Percentiles rank a stretch among this genome's conserved stretches.
Conservation (phyloP, 306 rosid species). For the Abrus pulchellus region DNA sequence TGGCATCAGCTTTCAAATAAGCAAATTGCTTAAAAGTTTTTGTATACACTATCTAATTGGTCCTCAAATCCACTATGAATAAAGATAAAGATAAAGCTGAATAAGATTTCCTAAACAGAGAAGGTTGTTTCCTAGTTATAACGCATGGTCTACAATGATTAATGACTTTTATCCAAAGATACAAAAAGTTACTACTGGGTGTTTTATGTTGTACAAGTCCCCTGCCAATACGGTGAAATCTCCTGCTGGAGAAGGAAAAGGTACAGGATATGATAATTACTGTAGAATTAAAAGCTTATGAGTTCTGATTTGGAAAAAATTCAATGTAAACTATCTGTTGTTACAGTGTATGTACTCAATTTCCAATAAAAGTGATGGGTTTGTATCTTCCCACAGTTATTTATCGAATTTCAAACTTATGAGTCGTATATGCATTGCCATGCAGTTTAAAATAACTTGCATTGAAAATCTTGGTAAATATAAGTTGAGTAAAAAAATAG, state of each 20-base stretch:
- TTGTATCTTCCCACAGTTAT: neutral
- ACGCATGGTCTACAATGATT: neutral
- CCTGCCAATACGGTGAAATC: neutral
- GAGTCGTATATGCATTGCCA: no score
- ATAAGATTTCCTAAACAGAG: neutral
- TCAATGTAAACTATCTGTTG: neutral
- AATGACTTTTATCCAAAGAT: neutral
- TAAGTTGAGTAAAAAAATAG: no score
- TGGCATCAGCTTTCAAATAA: neutral
- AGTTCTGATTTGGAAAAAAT: neutral
- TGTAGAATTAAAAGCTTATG: neutral
- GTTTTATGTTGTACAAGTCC: neutral
- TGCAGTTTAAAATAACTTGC: neutral
- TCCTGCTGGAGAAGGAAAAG: neutral
- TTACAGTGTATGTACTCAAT: neutral
- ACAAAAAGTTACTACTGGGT: neutral
- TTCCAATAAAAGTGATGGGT: neutral
- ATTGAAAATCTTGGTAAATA: no score
- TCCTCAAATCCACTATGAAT: neutral
- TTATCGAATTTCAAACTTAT: conserved; percentile 18
- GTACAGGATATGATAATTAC: neutral
- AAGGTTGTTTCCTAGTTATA: neutral
- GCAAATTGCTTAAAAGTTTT: neutral
- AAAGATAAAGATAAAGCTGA: neutral
- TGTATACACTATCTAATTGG: neutral